phyloP scores from a whole-genome alignment of 441 rosid species.

The Heliophila coronopifolia region DNA sequence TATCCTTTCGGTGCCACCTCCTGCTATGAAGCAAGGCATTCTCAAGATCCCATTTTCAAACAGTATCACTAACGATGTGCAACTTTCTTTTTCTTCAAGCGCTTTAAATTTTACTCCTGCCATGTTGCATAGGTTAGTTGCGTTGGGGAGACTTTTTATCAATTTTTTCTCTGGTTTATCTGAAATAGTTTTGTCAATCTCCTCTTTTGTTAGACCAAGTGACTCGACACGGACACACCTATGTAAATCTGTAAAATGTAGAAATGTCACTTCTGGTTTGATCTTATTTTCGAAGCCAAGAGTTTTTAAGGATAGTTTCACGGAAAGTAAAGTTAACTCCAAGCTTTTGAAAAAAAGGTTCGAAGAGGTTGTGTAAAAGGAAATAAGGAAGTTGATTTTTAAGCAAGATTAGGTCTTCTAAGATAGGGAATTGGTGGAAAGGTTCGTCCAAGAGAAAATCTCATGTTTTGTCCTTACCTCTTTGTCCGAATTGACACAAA shows the following conservation, averaged over 20 bases:
- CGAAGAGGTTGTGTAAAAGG: neutral
- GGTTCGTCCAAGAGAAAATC: neutral
- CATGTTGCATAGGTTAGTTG: conserved; percentile 18
- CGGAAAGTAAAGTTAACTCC: neutral
- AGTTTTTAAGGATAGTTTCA: neutral
- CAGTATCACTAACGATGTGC: conserved; percentile 1
- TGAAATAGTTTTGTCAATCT: neutral
- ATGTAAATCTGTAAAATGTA: neutral
- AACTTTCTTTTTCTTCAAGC: neutral
- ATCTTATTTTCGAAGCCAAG: neutral
- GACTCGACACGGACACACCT: neutral
- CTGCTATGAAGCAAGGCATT: conserved; percentile 21
- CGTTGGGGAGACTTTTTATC: conserved; percentile 20
- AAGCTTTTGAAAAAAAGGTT: neutral
- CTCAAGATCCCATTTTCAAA: conserved; percentile 16
- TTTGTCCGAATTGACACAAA: no score
- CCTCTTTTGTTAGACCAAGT: neutral
- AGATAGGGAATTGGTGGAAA: neutral
- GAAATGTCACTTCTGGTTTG: neutral
- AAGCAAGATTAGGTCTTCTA: neutral
- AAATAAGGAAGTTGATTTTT: neutral
- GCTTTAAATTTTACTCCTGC: conserved; percentile 16
- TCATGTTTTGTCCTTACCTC: no score
- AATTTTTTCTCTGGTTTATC: neutral
- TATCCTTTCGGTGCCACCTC: conserved; percentile 13